Percentiles rank a stretch among this genome's conserved stretches.
Conservation (phyloP, 768 basidiomycete species). For the Termitomyces sp. region DNA sequence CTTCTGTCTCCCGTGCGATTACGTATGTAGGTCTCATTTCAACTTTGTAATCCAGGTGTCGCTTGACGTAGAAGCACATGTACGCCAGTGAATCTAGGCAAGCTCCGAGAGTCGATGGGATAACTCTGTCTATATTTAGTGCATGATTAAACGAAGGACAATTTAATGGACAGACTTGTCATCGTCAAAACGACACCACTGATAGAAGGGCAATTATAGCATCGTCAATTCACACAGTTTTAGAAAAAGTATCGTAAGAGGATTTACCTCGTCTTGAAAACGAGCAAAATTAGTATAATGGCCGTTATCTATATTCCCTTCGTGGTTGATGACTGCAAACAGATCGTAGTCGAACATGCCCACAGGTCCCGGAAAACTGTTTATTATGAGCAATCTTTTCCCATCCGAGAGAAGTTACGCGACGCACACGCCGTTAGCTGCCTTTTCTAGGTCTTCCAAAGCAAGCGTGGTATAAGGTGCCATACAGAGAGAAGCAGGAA, state of each 20-base stretch:
- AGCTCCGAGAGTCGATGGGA: constrained; percentile 58
- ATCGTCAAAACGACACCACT: constrained; percentile 96
- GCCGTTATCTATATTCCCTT: constrained; percentile 91
- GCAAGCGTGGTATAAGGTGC: constrained; percentile 72
- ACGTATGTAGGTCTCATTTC: constrained; percentile 65
- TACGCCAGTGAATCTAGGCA: constrained; percentile 76
- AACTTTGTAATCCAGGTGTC: constrained; percentile 80
- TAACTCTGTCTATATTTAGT: constrained; percentile 45
- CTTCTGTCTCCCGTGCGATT: constrained; percentile 59
- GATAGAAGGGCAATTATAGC: not conserved
- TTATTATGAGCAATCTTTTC: not conserved
- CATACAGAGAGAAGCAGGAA: constrained; percentile 86
- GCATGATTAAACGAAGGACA: constrained; percentile 1
- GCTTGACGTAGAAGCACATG: constrained; percentile 95
- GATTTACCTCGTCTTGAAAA: constrained; percentile 75
- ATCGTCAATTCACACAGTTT: not conserved
- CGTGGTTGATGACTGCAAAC: constrained; percentile 91
- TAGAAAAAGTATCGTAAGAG: not conserved
- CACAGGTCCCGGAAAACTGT: constrained; percentile 49
- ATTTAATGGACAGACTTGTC: constrained; percentile 64
- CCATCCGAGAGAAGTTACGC: not conserved
- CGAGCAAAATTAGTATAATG: constrained; percentile 90
- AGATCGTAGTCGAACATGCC: constrained; percentile 86
- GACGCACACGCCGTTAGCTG: constrained; percentile 27
- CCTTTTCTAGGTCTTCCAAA: constrained; percentile 47